Evolutionary conservation across 2,329 filamentous ascomycete genomes (phyloP), one percentile per base, ranked within the genome.

Genomic region (Coniochaeta ligniaria): DNA sequence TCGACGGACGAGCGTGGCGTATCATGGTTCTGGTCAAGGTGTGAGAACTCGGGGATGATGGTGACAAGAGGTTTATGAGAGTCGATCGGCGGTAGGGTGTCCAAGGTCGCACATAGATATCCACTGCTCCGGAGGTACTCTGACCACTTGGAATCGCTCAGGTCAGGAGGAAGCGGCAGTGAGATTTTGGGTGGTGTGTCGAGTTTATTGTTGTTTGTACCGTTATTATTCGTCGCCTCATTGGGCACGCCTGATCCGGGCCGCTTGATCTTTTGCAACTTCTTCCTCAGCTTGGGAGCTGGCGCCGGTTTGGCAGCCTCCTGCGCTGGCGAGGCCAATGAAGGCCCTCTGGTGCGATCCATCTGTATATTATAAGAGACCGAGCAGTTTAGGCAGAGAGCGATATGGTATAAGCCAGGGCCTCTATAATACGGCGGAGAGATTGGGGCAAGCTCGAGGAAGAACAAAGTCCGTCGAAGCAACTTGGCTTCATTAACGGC

Each of bases 21-120:
- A 17, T 73, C 7, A 68, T 69, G 2, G 71, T 72, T 6, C 64
- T 60, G n/a, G 68, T 59, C 3, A 59, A 80, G 71, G 64, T 79
- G 71, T 36, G 68, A 69, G 41, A 71, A 62, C 59, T 75, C 73
- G n/a, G 74, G 73, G 2, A 73, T 63, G 14, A 70, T 62, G 22
- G 62, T 63, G 60, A 60, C 35, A 45, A 62, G 33, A 26, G 28
- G 22, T 58, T 52, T 55, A 47, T 61, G 50, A 3, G 58, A 38
- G 45, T 66, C 57, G 45, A 6, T 55, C 7, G 64, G 66, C 57
- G 64, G 60, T 56, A 64, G 64, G 41, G 59, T 63, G 52, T 67
- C 63, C 54, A 52, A 64, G 61, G 28, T 64, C 55, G 57, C 63
- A 63, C 47, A 26, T 45, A 70, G 47, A 60, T 68, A 65, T 52